phyloP scores from a whole-genome alignment of 2,329 filamentous ascomycete genomes.

The Ascocoryne sarcoides region DNA sequence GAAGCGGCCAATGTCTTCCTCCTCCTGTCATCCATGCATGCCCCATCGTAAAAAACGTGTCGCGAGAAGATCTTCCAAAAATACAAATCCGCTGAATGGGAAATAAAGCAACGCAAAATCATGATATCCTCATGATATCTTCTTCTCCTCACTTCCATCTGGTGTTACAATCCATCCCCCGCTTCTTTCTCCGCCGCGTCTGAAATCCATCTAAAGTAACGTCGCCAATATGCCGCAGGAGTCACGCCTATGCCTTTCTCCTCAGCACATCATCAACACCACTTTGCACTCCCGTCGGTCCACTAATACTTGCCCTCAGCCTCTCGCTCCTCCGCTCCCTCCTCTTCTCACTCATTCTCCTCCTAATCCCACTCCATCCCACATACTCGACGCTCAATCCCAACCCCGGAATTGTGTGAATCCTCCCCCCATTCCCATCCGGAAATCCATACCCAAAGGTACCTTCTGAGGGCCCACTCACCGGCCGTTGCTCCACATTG shows the following conservation, averaged over 20 bases:
- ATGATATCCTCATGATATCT: neutral
- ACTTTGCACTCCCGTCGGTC: conserved; percentile 35
- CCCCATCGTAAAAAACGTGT: neutral
- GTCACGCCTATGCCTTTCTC: too few species aligned
- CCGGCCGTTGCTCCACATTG: conserved; percentile 3
- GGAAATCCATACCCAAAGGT: conserved; percentile 24
- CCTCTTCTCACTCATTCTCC: conserved; percentile 47
- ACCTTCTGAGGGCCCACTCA: conserved; percentile 11
- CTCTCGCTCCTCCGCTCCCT: conserved; percentile 50
- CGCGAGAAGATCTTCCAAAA: too few species aligned
- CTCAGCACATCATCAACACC: conserved; percentile 26
- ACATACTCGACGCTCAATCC: conserved; percentile 41
- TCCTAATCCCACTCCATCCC: conserved; percentile 42
- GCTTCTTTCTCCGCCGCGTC: too few species aligned
- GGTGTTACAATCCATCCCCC: neutral
- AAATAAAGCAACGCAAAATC: neutral
- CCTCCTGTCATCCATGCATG: neutral
- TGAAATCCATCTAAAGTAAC: too few species aligned
- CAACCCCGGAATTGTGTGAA: conserved; percentile 24
- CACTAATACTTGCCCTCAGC: conserved; percentile 51
- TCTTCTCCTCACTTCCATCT: neutral
- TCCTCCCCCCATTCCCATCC: conserved; percentile 23
- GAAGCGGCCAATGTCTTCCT: neutral
- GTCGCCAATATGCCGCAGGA: too few species aligned
- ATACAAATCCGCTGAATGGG: too few species aligned